Conservation (phyloP, 208 protist species). For the Wallacemonas sp. region DNA sequence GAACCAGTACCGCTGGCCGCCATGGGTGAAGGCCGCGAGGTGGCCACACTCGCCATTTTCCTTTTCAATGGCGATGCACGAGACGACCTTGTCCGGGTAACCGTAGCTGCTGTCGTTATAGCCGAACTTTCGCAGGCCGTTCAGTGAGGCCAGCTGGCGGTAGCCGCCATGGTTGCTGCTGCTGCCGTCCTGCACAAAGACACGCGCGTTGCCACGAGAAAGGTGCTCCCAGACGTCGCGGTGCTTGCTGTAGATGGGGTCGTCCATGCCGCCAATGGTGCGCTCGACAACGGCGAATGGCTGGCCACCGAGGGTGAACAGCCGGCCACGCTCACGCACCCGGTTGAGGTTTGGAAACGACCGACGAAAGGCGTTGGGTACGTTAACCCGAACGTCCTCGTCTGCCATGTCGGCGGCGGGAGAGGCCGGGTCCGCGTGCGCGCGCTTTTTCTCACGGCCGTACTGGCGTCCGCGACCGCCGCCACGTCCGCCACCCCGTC, state of each 20-base stretch:
- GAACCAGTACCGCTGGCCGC: slow-evolving; percentile 41
- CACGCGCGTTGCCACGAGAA: slow-evolving; percentile 50
- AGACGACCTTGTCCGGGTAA: slow-evolving; percentile 20
- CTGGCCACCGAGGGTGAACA: slow-evolving; percentile 21
- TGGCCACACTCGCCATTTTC: slow-evolving; percentile 62
- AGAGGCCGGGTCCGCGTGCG: background rate
- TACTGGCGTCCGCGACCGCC: background rate
- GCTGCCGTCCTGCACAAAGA: slow-evolving; percentile 16
- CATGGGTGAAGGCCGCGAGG: slow-evolving; percentile 34
- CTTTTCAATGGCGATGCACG: slow-evolving; percentile 44
- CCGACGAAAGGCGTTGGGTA: slow-evolving; percentile 22
- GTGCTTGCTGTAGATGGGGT: slow-evolving; percentile 45
- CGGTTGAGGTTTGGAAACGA: slow-evolving; percentile 16
- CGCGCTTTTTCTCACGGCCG: background rate
- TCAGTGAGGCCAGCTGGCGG: slow-evolving; percentile 23
- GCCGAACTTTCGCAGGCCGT: slow-evolving; percentile 74
- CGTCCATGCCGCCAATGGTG: slow-evolving; percentile 50
- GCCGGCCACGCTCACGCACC: slow-evolving; percentile 17
- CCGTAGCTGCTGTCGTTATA: slow-evolving; percentile 28
- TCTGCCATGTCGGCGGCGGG: background rate
- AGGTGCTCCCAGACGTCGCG: slow-evolving; percentile 56
- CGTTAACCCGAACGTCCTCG: slow-evolving; percentile 6
- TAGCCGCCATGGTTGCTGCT: slow-evolving; percentile 3
- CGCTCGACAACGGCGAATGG: slow-evolving; percentile 51
- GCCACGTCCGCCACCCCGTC: background rate